phyloP scores from a whole-genome alignment of 257 asterid genomes.

The Gentiana macrophylla region DNA sequence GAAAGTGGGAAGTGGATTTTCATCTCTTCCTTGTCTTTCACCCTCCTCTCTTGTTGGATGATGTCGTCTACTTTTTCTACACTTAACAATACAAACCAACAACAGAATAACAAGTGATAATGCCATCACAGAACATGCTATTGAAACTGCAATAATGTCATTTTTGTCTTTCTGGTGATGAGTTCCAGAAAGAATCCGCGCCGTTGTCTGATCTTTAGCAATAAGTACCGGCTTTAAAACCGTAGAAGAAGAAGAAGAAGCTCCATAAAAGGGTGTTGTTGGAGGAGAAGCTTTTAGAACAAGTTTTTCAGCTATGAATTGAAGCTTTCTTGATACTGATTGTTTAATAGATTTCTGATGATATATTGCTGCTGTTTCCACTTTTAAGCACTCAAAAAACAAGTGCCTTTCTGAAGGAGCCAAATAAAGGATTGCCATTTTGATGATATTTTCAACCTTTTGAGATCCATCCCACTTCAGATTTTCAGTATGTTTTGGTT shows the following conservation, averaged over 20 bases:
- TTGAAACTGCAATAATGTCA: slow-evolving; percentile 27
- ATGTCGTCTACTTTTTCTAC: slow-evolving; percentile 23
- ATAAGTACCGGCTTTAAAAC: not conserved
- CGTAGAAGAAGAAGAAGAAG: not conserved
- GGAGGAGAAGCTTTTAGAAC: no score
- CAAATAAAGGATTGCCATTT: slow-evolving; percentile 26
- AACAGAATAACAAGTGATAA: slow-evolving; percentile 34
- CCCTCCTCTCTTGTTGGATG: slow-evolving; percentile 41
- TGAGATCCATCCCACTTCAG: slow-evolving; percentile 18
- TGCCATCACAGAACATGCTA: slow-evolving; percentile 35
- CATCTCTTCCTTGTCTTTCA: slow-evolving; percentile 52
- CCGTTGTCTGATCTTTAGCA: slow-evolving; percentile 8
- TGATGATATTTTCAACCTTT: slow-evolving; percentile 20
- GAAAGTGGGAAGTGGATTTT: slow-evolving; percentile 56
- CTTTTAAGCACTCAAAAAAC: slow-evolving; percentile 32
- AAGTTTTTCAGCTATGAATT: no score
- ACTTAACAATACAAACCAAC: slow-evolving; percentile 25
- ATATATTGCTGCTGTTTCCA: slow-evolving; percentile 12
- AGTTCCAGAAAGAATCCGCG: slow-evolving; percentile 9
- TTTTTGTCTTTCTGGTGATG: slow-evolving; percentile 7
- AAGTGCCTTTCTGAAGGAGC: slow-evolving; percentile 25
- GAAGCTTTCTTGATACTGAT: not conserved
- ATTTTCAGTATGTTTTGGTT: slow-evolving; percentile 5
- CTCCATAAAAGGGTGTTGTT: slow-evolving; percentile 2
- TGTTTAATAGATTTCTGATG: slow-evolving; percentile 21